Percentiles rank a stretch among this genome's conserved stretches.
Evolutionary conservation across 495 filamentous ascomycete genomes (phyloP).

Genomic region (Aspergillus bridgeri): DNA sequence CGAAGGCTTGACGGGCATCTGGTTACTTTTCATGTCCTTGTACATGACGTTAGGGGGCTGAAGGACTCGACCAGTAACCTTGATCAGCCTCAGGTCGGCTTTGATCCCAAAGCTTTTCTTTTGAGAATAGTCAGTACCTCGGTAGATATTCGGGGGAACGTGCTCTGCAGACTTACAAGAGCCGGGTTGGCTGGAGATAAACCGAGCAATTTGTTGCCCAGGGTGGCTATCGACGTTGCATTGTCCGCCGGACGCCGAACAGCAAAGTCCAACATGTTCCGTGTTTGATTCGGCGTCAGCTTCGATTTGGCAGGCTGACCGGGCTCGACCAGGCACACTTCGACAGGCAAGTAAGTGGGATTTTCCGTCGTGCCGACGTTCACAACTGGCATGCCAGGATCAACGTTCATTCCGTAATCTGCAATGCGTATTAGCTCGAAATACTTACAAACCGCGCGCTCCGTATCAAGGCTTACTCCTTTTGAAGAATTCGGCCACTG

Average conservation of each 20-base stretch:
- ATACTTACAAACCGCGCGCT: neutral
- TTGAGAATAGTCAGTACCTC: constrained; percentile 8
- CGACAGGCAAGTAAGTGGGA: constrained; percentile 64
- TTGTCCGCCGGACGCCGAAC: constrained; percentile 63
- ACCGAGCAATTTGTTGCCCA: constrained; percentile 50
- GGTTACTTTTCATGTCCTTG: constrained; percentile 21
- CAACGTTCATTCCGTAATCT: constrained; percentile 44
- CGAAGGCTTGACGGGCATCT: constrained; percentile 22
- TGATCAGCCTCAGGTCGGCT: constrained; percentile 53
- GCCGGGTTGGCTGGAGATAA: constrained; percentile 19
- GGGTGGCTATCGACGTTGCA: constrained; percentile 57
- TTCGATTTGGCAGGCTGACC: constrained; percentile 59
- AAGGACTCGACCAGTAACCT: constrained; percentile 63
- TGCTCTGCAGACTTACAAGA: constrained; percentile 12
- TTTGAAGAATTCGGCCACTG: constrained; percentile 51
- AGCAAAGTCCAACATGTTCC: constrained; percentile 65
- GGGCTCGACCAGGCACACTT: constrained; percentile 59
- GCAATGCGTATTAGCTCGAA: neutral
- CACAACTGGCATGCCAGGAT: constrained; percentile 56
- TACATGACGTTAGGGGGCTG: constrained; percentile 53
- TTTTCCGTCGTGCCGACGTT: constrained; percentile 60
- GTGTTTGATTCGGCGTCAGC: constrained; percentile 54
- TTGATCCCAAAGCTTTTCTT: constrained; percentile 54
- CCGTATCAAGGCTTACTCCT: constrained; percentile 31
- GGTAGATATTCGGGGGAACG: too few relatives aligned